These are phyloP conservation scores for Apium graveolens DNA, from an alignment of 129 eudicot genomes.

Conservation along the genomic window DNA sequence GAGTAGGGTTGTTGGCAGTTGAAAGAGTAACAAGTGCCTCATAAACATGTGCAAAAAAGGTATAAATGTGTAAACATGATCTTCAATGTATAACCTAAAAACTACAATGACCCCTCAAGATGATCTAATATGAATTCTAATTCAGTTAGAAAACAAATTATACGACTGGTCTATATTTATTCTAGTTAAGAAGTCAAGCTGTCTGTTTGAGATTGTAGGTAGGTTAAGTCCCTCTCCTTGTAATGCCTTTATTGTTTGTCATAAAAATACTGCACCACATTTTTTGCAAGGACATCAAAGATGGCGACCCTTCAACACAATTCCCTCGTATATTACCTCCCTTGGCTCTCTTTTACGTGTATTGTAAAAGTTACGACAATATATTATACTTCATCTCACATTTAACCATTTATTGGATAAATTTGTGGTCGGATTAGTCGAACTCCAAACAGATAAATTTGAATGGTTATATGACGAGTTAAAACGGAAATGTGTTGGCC, in stretches of 20 bases:
- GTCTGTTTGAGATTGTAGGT: background rate
- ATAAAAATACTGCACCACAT: slow-evolving; percentile 33
- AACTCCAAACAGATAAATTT: too few relatives aligned
- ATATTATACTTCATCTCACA: background rate
- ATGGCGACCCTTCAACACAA: slow-evolving; percentile 46
- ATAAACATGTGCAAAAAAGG: background rate
- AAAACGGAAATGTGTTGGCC: too few relatives aligned
- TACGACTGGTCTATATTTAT: background rate
- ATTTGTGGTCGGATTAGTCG: background rate
- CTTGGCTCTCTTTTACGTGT: background rate
- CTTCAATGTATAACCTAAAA: background rate
- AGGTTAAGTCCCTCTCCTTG: slow-evolving; percentile 46
- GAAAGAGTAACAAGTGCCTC: background rate
- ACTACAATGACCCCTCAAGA: background rate
- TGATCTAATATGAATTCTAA: background rate
- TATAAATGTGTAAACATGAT: background rate
- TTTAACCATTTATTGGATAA: background rate
- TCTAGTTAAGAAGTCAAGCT: background rate
- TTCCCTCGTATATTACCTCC: slow-evolving; percentile 14
- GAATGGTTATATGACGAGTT: too few relatives aligned
- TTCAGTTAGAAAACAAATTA: background rate
- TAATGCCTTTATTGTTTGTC: slow-evolving; percentile 27
- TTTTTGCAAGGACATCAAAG: slow-evolving; percentile 45
- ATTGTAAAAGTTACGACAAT: background rate
- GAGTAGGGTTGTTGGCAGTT: background rate